Percentiles rank a stretch among this genome's conserved stretches.
Evolutionary conservation across 257 asterid genomes (phyloP).

Genomic region (Henckelia pumila): DNA sequence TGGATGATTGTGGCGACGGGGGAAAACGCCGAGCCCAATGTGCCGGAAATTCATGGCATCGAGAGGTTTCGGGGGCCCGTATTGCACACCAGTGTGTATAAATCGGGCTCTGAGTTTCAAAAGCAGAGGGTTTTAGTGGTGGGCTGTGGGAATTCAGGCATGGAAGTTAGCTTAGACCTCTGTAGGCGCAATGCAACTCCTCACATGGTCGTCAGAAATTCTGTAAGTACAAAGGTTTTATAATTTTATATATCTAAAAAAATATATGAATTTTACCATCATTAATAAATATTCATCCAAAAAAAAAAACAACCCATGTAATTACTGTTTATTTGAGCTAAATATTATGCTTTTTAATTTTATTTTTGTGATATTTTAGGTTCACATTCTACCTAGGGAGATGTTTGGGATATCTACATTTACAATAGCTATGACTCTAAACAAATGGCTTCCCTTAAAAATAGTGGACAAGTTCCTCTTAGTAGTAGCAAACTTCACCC

Average conservation of each 20-base stretch:
- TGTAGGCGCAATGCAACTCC: slow-evolving; percentile 61
- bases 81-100: slow-evolving; percentile 59
- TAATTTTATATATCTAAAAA: too few relatives aligned
- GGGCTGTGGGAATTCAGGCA: slow-evolving; percentile 95
- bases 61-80: slow-evolving; percentile 52
- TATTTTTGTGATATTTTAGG: slow-evolving; percentile 34
- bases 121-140: slow-evolving; percentile 60
- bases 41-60: slow-evolving; percentile 64
- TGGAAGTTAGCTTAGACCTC: slow-evolving; percentile 91
- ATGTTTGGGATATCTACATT: slow-evolving; percentile 82
- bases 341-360: too few relatives aligned
- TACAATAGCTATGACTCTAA: slow-evolving; percentile 57
- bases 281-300: too few relatives aligned
- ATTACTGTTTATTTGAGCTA: too few relatives aligned
- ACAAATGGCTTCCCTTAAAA: slow-evolving; percentile 73
- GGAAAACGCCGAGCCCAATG: slow-evolving; percentile 75
- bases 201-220: slow-evolving; percentile 74
- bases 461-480: slow-evolving; percentile 71
- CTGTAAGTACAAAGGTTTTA: slow-evolving; percentile 43
- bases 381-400: slow-evolving; percentile 84
- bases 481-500: slow-evolving; percentile 42
- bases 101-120: slow-evolving; percentile 51
- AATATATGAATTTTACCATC: too few relatives aligned
- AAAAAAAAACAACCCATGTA: too few relatives aligned
- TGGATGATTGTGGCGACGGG: slow-evolving; percentile 88